phyloP scores from a whole-genome alignment of 805 yeast genomes.

The Yarrowia phangngaensis region DNA sequence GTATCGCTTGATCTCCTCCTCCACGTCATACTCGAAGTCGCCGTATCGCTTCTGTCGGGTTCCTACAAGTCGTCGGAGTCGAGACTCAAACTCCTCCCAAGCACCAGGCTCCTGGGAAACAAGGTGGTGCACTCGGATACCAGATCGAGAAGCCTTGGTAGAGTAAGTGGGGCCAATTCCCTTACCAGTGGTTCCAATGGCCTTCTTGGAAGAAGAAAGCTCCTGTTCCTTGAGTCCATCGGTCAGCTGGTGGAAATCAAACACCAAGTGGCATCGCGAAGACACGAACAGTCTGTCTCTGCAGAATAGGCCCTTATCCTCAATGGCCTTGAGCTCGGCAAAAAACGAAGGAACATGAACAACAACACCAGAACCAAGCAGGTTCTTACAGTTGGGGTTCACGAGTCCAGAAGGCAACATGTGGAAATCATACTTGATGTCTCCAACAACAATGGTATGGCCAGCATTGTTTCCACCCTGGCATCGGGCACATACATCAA shows the following conservation, averaged over 20 bases:
- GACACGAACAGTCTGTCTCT: constrained; percentile 78
- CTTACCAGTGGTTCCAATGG: constrained; percentile 97
- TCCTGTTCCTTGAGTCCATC: constrained; percentile 95
- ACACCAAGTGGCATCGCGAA: constrained; percentile 92
- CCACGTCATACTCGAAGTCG: constrained; percentile 80
- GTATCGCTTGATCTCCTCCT: constrained; percentile 73
- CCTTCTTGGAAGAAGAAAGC: constrained; percentile 69
- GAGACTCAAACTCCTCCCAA: constrained; percentile 84
- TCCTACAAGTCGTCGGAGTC: constrained; percentile 69
- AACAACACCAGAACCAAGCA: constrained; percentile 95
- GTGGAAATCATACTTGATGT: constrained; percentile 91
- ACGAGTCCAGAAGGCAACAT: constrained; percentile 98
- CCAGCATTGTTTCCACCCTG: constrained; percentile 99
- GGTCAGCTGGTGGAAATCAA: constrained; percentile 96
- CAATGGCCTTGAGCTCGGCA: constrained; percentile 75
- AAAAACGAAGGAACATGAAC: constrained; percentile 92
- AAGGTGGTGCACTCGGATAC: constrained; percentile 93
- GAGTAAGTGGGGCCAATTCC: constrained; percentile 99
- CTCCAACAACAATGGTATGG: constrained; percentile 92
- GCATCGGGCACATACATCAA: constrained; percentile 96
- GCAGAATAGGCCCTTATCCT: constrained; percentile 72
- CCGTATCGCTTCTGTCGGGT: constrained; percentile 91
- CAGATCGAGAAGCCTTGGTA: constrained; percentile 94
- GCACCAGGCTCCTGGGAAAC: constrained; percentile 84
- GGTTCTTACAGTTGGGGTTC: constrained; percentile 82